Evolutionary conservation across 23 red algal genomes (phyloP), one percentile per base, ranked within the genome.

Genomic region (Gracilariopsis chorda): DNA sequence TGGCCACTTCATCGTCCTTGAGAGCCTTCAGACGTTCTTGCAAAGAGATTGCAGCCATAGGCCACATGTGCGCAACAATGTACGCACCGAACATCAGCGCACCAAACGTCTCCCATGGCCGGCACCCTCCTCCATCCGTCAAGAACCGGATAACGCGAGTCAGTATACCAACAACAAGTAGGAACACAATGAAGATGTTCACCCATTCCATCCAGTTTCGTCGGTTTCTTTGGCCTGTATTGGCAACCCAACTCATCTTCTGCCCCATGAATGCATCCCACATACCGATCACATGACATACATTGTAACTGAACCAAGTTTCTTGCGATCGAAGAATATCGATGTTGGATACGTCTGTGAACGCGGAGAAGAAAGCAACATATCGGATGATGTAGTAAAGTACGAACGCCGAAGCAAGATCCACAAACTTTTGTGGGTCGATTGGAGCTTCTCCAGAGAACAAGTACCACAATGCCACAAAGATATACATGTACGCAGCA

Each of bases 161-260:
- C 42, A 93, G 23, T 19, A 93, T 61, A 42, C 60, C 70, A 12
- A 79, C 39, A 48, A 58, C 19, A 4, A 93, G 23, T 14, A 93
- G 20, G 0, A 47, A 24, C 23, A 56, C 60, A 30, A 93, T 37
- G 7, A 76, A 33, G 17, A 93, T 93, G 71, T 93, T 93, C 45
- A 93, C 71, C 90, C 90, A 93, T 64, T 93, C 90, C 79, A 93
- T 84, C 78, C 90, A 83, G 27, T 83, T 85, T 44, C 78, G 17
- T 12, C 90, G 57, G 80, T 83, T 78, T 23, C 90, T 63, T 59
- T 93, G 59, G 23, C 90, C 90, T 1, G 90, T 93, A 59, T 93
- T 93, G 25, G 90, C 90, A 7, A 93, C 90, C 90, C 90, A 93
- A 14, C 78, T 61, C 79, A 93, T 78, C 80, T 74, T 56, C 37